Evolutionary conservation across 495 filamentous ascomycete genomes (phyloP), one percentile per base, ranked within the genome.

Genomic region (Hypomontagnella monticulosa): DNA sequence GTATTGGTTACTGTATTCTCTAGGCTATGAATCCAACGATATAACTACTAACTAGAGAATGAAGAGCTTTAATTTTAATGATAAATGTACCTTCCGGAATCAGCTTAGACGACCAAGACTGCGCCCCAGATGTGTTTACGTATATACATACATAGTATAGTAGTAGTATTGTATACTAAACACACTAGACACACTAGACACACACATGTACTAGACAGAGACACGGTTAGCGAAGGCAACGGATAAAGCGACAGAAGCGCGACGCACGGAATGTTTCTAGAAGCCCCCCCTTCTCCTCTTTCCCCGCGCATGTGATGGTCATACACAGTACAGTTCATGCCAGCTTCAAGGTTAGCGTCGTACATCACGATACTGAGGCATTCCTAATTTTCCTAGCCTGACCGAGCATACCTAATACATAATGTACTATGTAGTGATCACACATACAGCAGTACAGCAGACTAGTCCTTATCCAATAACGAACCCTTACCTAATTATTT

Each of bases 261-360:
- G 36, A 61, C 16, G 43, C 52, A 27, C n/a, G 20, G 60, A 63
- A 63, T 18, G 3, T 20, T 63, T 63, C 60, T 63, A 63, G 60
- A 63, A 63, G 37, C 23, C 6, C 23, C 23, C 44, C 32, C 37
- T 18, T 14, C n/a, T n/a, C n/a, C n/a, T 23, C 37, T 30, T 47
- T 30, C 33, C 43, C 15, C 11, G 34, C 36, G 56, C 43, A 40
- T 40, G 34, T 42, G 56, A 59, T 19, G 18, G 43, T 33, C 16
- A 48, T 33, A 15, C 23, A 27, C 23, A 27, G 23, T 27, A 27
- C 23, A 27, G 23, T 27, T 27, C n/a, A n/a, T n/a, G n/a, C n/a
- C n/a, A n/a, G n/a, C n/a, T n/a, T n/a, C n/a, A 27, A 2, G 23
- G 23, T 2, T 27, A 27, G 23, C 6, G n/a, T 27, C 23, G 6